Base-by-base conservation (phyloP, 495 filamentous ascomycete species). In the Penicillium fimorum region DNA sequence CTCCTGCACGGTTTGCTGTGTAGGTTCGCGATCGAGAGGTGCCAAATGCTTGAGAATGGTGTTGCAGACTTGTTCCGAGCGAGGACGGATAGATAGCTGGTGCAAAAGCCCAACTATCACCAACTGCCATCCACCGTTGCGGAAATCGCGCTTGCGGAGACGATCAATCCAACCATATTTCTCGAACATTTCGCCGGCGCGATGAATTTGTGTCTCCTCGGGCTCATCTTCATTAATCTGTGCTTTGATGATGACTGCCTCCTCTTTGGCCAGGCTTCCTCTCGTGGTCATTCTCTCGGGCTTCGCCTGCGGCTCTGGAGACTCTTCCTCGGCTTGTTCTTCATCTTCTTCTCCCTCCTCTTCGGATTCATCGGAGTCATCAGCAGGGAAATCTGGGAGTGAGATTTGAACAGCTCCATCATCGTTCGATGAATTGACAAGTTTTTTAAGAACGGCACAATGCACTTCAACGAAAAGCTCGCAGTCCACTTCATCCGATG, bases 381-480 rank as follows among this genome's bases (percentile, higher is more conserved):
- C 85, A 5, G 81, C 77, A 10, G 88, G 85, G 29, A 89, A 76
- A 53, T 93, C 88, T 3, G 91, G 92, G 13, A 98, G 75, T 27
- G 86, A 83, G 1, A 92, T 82, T 48, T 90, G 84, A 10, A 95
- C 73, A 51, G 90, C 85, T 6, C 95, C 95, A 45, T 86, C 86
- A 13, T 80, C 86, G 10, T 83, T 81, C 57, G 86, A 79, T 18
- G 86, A 79, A 64, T 86, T 86, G 50, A 97, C 91, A 27, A 97
- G 77, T 40, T 89, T 84, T 65, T 96, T 96, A 44, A 98, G 74
- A 3, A 96, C 82, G 0, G 95, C 85, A 68, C 94, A 98, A 69
- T 97, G 92, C 1, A 93, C 82, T 66, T 98, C 94, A 25, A 87
- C 85, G 61, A 96, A 89, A 0, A 98, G 78, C 66, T 97, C 86